These are phyloP conservation scores for Gossypium australe DNA, from an alignment of 345 rosid genomes.

Conservation along the genomic window DNA sequence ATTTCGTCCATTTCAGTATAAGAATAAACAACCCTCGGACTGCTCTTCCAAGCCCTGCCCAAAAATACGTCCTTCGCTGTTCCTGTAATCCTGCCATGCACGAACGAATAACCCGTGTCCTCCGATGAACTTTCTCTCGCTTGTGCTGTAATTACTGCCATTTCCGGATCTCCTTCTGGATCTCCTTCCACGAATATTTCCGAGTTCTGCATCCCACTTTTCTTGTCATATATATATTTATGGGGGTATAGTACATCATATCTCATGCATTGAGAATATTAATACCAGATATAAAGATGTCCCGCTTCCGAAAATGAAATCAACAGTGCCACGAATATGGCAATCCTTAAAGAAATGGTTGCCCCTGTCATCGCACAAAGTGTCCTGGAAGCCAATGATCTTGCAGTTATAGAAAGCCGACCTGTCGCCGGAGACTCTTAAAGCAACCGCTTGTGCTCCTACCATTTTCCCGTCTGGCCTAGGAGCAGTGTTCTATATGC, in stretches of 20 bases:
- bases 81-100: background rate
- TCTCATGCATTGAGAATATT: background rate
- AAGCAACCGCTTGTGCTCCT: no score
- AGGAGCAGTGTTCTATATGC: no score
- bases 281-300: slow-evolving; percentile 36
- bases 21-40: no score
- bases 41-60: no score
- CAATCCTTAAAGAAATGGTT: slow-evolving; percentile 28
- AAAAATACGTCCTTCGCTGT: no score
- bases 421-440: slow-evolving; percentile 20
- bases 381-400: background rate
- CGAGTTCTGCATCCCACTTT: background rate
- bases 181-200: slow-evolving; percentile 17
- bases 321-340: slow-evolving; percentile 41
- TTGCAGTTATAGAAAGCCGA: slow-evolving; percentile 18
- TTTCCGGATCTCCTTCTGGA: background rate
- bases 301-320: slow-evolving; percentile 41
- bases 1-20: no score
- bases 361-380: no score
- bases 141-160: slow-evolving; percentile 48
- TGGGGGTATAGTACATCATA: no score
- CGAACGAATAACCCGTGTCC: no score
- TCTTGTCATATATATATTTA: background rate
- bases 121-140: slow-evolving; percentile 37
- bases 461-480: no score